Percentiles rank a stretch among this genome's conserved stretches.
These are phyloP conservation scores for Apiospora rasikravindrae DNA, from an alignment of 2,329 filamentous ascomycete genomes.

Conservation along the genomic window DNA sequence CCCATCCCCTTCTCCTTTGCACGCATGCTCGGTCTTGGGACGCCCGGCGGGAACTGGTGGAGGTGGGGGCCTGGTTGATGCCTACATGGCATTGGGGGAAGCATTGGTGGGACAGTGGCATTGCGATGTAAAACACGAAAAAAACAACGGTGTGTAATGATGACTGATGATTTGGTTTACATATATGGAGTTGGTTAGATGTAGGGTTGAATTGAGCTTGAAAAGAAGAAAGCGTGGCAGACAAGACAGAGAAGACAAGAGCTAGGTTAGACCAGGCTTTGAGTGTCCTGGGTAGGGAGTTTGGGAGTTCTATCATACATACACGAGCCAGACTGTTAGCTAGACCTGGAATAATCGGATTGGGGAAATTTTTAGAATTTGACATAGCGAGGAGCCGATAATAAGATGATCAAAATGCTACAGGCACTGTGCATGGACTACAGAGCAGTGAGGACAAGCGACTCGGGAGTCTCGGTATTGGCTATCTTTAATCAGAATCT, in stretches of 20 bases:
- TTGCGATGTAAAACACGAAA: conserved; percentile 38
- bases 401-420: neutral
- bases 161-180: neutral
- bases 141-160: neutral
- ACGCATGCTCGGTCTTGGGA: conserved; percentile 69
- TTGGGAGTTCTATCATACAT: neutral
- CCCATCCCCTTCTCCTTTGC: conserved; percentile 78
- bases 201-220: neutral
- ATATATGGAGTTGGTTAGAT: neutral
- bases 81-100: conserved; percentile 62
- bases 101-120: conserved; percentile 64
- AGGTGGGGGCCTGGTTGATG: conserved; percentile 64
- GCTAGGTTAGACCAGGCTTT: neutral
- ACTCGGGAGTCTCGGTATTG: neutral
- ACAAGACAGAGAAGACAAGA: neutral
- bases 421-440: neutral
- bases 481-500: neutral
- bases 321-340: neutral
- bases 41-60: conserved; percentile 66
- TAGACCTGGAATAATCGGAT: neutral
- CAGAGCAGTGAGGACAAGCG: neutral
- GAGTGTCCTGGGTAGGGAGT: neutral
- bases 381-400: no score
- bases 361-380: no score
- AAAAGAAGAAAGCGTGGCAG: neutral